Evolutionary conservation across 345 rosid genomes (phyloP).

Genomic region (Microcos paniculata): DNA sequence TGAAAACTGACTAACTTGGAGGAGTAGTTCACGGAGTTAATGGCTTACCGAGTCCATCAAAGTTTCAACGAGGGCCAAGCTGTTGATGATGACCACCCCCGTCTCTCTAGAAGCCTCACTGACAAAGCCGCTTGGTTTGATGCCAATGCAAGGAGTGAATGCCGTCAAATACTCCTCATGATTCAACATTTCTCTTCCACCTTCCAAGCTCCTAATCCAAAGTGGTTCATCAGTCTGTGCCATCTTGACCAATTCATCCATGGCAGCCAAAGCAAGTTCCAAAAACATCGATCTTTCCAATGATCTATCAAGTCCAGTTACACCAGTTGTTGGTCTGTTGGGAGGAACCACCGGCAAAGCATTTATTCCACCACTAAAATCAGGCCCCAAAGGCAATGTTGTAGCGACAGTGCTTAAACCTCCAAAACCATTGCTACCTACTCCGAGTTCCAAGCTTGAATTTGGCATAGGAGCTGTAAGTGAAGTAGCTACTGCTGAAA

Average conservation of each 20-base stretch:
- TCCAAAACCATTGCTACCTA: constrained; percentile 63
- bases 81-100: constrained; percentile 82
- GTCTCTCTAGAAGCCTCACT: constrained; percentile 84
- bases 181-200: constrained; percentile 61
- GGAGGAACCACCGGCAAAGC: constrained; percentile 36
- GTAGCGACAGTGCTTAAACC: constrained; percentile 37
- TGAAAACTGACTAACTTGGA: constrained; percentile 1
- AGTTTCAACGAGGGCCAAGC: constrained; percentile 87
- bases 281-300: constrained; percentile 68
- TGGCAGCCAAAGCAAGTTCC: constrained; percentile 79
- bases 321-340: constrained; percentile 34
- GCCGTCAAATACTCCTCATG: constrained; percentile 63
- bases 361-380: constrained; percentile 51
- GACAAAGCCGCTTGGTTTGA: constrained; percentile 69
- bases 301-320: constrained; percentile 50
- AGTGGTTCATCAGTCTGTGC: constrained; percentile 77
- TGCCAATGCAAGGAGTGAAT: constrained; percentile 63
- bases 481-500: constrained; percentile 40
- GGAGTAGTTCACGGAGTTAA: constrained; percentile 7
- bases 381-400: constrained; percentile 49
- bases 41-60: constrained; percentile 87
- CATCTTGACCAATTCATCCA: constrained; percentile 88
- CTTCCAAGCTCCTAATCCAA: constrained; percentile 66
- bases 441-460: constrained; percentile 82
- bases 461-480: constrained; percentile 50